Conservation (phyloP, 192 early-diverging fungal genomes). For the Mortierella alpina region DNA sequence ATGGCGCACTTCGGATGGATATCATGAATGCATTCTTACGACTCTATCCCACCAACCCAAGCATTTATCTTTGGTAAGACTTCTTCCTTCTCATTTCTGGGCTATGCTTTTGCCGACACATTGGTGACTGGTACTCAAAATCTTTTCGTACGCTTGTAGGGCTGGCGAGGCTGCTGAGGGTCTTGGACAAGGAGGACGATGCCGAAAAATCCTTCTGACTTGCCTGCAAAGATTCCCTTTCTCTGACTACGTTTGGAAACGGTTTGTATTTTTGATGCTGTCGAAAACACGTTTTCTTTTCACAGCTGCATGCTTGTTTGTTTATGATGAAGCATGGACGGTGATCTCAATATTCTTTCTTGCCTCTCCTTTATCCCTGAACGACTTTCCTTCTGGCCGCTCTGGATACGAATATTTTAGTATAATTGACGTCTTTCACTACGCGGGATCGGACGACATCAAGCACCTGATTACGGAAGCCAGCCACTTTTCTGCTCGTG, state of each 20-base stretch:
- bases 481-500: conserved; percentile 16
- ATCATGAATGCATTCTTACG: conserved; percentile 17
- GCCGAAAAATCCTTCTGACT: conserved; percentile 14
- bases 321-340: neutral
- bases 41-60: conserved; percentile 14
- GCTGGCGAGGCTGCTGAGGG: conserved; percentile 19
- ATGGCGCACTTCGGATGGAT: conserved; percentile 7
- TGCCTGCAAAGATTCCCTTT: conserved; percentile 32
- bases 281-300: neutral
- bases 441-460: neutral
- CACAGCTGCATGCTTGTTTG: neutral
- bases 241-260: conserved; percentile 44
- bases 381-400: neutral
- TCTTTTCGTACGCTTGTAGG: neutral
- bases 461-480: conserved; percentile 18
- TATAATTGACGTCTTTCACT: conserved; percentile 8
- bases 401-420: conserved; percentile 6
- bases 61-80: conserved; percentile 31
- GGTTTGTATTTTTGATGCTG: conserved; percentile 30
- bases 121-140: neutral
- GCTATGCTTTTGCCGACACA: too few relatives aligned
- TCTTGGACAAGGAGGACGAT: conserved; percentile 7
- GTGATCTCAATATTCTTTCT: neutral
- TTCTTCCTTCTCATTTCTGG: neutral
- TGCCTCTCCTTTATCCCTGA: neutral